phyloP scores from a whole-genome alignment of 495 filamentous ascomycete species.

The Xylaria intraflava region DNA sequence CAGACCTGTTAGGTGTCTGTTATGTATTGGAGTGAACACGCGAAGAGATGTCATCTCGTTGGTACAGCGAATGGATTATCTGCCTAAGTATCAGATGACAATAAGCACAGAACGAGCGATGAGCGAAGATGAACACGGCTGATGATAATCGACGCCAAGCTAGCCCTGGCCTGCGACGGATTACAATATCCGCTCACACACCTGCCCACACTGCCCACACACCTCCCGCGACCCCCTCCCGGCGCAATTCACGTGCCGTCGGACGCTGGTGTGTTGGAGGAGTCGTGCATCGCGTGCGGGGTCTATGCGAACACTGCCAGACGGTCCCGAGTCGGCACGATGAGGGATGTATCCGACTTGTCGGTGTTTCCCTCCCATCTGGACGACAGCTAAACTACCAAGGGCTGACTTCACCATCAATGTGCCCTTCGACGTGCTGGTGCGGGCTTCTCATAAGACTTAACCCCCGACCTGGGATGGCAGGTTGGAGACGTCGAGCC shows the following conservation, averaged over 20 bases:
- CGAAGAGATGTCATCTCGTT: too few relatives aligned
- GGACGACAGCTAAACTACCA: neutral
- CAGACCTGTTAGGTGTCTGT: too few relatives aligned
- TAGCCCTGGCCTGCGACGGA: neutral
- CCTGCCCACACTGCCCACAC: constrained; percentile 1
- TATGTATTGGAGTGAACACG: too few relatives aligned
- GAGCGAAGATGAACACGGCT: constrained; percentile 10
- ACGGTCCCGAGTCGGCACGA: neutral
- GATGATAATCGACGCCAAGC: constrained; percentile 8
- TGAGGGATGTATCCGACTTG: neutral
- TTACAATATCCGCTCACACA: neutral
- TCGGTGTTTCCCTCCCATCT: neutral
- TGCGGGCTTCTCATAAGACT: neutral
- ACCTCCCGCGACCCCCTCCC: constrained; percentile 3
- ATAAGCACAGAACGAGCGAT: neutral
- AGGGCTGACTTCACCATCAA: neutral
- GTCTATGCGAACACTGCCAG: constrained; percentile 1
- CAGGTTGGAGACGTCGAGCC: neutral
- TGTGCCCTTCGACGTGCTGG: neutral
- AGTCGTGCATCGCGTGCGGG: constrained; percentile 7
- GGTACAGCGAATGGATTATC: neutral
- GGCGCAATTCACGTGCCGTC: constrained; percentile 12
- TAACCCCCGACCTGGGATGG: neutral
- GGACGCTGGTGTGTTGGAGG: constrained; percentile 1
- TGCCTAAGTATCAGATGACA: constrained; percentile 2